Evolutionary conservation across 2,329 filamentous ascomycete species (phyloP), one percentile per base, ranked within the genome.

Genomic region (Fusarium abutilonis): DNA sequence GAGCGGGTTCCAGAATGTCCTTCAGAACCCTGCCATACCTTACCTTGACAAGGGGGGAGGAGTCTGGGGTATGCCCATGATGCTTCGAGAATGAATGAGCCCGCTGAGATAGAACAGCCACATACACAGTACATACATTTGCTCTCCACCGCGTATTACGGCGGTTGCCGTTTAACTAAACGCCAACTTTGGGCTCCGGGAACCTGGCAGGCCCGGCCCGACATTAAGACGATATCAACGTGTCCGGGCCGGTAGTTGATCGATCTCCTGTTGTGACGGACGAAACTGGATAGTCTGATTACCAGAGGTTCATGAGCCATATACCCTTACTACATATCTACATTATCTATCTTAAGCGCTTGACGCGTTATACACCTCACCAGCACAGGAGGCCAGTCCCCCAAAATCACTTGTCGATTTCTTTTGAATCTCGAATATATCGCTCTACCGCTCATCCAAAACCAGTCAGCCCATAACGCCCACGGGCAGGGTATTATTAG

Each of bases 401-500:
- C 48, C 29, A 31, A 15, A 31, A n/a, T 10, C 29, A 40, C 15
- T 29, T 14, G 23, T 46, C 26, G 15, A 47, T 26, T 9, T 43
- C 15, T 29, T 17, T 34, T 38, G 17, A 50, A 46, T 15, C 35
- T 66, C 41, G 21, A 44, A 34, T 40, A n/a, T 41, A 56, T 36
- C 40, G 36, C 44, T 42, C 56, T 59, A 35, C 26, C 48, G 36
- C 46, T 47, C 62, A 50, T 45, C 52, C 52, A 62, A 65, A 55
- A 60, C 56, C 54, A 56, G 44, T 43, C 56, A 63, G 52, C 54
- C 60, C 51, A 67, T 19, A 63, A 61, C 58, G 60, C 63, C 60
- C 50, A 60, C 59, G 39, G 60, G 64, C 52, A 67, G 60, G 68
- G 68, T 69, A 70, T 70, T 70, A 64, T 62, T 67, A 70, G 63